Percentiles rank a stretch among this genome's conserved stretches.
phyloP scores from a whole-genome alignment of 2,329 filamentous ascomycete genomes.

The Phialophora verrucosa region DNA sequence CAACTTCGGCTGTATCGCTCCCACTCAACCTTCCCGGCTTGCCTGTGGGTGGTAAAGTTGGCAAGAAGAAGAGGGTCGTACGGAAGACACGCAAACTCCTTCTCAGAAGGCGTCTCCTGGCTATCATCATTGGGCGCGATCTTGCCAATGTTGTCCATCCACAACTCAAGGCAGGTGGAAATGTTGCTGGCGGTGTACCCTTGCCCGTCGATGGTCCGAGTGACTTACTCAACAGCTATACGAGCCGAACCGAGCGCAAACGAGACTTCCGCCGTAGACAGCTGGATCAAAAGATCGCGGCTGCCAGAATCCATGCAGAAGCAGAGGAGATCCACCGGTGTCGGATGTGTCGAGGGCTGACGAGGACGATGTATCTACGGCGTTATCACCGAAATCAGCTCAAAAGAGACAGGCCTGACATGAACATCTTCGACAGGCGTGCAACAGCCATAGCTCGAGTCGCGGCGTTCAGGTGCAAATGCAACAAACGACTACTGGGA shows the following conservation, averaged over 20 bases:
- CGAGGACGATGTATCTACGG: slow-evolving; percentile 17
- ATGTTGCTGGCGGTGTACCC: slow-evolving; percentile 1
- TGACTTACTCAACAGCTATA: slow-evolving; percentile 15
- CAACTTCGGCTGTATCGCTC: neutral
- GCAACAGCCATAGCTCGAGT: slow-evolving; percentile 20
- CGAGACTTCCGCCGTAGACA: slow-evolving; percentile 13
- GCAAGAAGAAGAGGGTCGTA: slow-evolving; percentile 26
- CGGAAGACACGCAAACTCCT: slow-evolving; percentile 25
- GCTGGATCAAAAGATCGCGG: slow-evolving; percentile 21
- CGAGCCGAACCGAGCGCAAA: slow-evolving; percentile 21
- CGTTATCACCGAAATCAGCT: slow-evolving; percentile 26
- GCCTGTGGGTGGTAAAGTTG: neutral
- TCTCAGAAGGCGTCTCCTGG: slow-evolving; percentile 29
- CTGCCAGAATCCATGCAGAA: slow-evolving; percentile 24
- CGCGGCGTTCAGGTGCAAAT: slow-evolving; percentile 24
- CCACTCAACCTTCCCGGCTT: slow-evolving; percentile 8
- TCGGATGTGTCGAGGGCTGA: slow-evolving; percentile 21
- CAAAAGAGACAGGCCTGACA: slow-evolving; percentile 26
- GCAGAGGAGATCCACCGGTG: slow-evolving; percentile 26
- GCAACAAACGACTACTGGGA: slow-evolving; percentile 10
- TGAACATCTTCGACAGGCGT: slow-evolving; percentile 19
- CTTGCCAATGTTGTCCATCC: slow-evolving; percentile 30
- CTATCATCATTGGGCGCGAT: slow-evolving; percentile 32
- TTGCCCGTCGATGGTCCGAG: slow-evolving; percentile 26
- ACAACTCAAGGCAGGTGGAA: slow-evolving; percentile 19